These are phyloP conservation scores for Calonectria pseudoreteaudii DNA, from an alignment of 2,329 filamentous ascomycete genomes.

Conservation along the genomic window DNA sequence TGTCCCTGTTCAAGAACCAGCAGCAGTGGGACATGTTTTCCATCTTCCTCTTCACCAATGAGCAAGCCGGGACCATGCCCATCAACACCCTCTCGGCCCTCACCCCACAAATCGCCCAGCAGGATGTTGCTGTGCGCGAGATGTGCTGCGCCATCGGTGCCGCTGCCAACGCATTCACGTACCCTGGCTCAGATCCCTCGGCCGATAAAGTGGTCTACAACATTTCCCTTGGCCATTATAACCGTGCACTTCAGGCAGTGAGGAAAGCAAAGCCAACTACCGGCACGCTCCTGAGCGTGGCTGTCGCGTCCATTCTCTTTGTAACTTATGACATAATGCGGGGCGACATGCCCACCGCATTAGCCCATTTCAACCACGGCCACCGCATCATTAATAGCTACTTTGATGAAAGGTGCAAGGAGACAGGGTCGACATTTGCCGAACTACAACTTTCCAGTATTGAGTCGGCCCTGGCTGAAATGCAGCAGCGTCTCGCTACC, in stretches of 20 bases:
- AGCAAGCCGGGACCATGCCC: slow-evolving; percentile 33
- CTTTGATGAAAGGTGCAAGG: slow-evolving; percentile 27
- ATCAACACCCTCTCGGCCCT: slow-evolving; percentile 32
- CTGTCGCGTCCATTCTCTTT: slow-evolving; percentile 36
- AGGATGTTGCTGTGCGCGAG: slow-evolving; percentile 32
- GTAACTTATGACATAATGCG: slow-evolving; percentile 37
- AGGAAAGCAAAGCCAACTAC: slow-evolving; percentile 5
- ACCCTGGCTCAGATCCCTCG: slow-evolving; percentile 8
- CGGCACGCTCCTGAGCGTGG: slow-evolving; percentile 26
- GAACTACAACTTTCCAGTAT: slow-evolving; percentile 25
- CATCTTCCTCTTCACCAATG: slow-evolving; percentile 32
- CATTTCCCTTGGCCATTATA: slow-evolving; percentile 33
- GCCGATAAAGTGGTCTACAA: slow-evolving; percentile 26
- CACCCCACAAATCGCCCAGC: slow-evolving; percentile 36
- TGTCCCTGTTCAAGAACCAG: slow-evolving; percentile 34
- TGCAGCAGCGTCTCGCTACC: slow-evolving; percentile 36
- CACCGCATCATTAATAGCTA: slow-evolving; percentile 35
- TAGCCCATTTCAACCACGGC: slow-evolving; percentile 33
- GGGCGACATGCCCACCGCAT: slow-evolving; percentile 31
- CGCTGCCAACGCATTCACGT: slow-evolving; percentile 28
- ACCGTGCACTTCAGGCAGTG: slow-evolving; percentile 31
- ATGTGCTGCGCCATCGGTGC: slow-evolving; percentile 37
- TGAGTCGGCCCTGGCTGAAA: slow-evolving; percentile 33
- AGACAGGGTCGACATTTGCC: slow-evolving; percentile 26
- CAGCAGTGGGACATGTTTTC: slow-evolving; percentile 38